phyloP scores from a whole-genome alignment of 306 rosid species.

The apple (Malus domestica) region DNA sequence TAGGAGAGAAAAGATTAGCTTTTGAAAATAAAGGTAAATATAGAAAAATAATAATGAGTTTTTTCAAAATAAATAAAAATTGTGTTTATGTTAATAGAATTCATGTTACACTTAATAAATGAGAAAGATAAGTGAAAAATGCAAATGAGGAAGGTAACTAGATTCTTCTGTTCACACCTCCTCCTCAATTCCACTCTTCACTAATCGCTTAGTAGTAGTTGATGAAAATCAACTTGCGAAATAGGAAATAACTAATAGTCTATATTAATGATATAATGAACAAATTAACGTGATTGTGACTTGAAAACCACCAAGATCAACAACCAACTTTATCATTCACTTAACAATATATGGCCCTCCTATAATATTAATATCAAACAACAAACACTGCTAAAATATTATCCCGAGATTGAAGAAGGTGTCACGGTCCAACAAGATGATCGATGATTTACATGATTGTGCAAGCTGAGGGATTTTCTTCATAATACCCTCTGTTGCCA shows the following conservation, averaged over 20 bases:
- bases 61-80: too few relatives aligned
- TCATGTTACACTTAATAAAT: too few relatives aligned
- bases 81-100: too few relatives aligned
- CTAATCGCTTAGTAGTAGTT: too few relatives aligned
- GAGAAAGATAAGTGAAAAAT: too few relatives aligned
- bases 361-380: background rate
- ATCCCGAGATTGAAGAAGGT: background rate
- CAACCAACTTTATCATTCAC: background rate
- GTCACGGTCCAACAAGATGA: background rate
- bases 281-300: background rate
- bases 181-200: too few relatives aligned
- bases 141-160: too few relatives aligned
- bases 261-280: background rate
- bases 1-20: too few relatives aligned
- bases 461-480: conserved; percentile 44
- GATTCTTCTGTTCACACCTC: too few relatives aligned
- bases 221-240: too few relatives aligned
- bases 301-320: background rate
- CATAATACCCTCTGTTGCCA: conserved; percentile 15
- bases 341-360: background rate
- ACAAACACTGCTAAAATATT: background rate
- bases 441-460: background rate
- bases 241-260: background rate
- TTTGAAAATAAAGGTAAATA: too few relatives aligned
- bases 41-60: too few relatives aligned